Evolutionary conservation across 164 flowering plant genomes (phyloP).

Genomic region (Aristolochia fimbriata): DNA sequence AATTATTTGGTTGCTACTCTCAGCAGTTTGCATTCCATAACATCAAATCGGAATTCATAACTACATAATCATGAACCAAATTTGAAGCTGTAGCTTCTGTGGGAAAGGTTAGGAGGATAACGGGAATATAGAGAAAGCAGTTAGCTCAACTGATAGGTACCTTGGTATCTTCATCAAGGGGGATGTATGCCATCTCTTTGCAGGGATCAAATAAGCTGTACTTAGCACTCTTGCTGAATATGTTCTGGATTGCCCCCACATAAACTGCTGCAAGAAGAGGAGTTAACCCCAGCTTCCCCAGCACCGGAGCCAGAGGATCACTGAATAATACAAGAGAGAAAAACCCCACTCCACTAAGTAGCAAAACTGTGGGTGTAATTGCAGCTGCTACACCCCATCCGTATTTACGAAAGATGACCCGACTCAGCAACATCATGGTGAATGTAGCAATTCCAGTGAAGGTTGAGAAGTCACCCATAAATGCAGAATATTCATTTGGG

Average conservation of each 20-base stretch:
- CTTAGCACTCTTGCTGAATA: constrained; percentile 26
- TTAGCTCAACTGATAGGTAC: constrained; percentile 2
- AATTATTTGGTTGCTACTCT: no score
- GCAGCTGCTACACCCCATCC: constrained; percentile 29
- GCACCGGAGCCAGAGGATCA: constrained; percentile 15
- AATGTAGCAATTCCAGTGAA: constrained; percentile 22
- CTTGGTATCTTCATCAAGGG: constrained; percentile 26
- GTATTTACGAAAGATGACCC: constrained; percentile 21
- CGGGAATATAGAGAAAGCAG: no score
- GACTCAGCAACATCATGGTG: constrained; percentile 23
- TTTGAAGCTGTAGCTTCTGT: no score
- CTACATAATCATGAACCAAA: no score
- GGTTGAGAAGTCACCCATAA: constrained; percentile 26
- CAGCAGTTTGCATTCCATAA: no score
- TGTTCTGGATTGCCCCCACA: constrained; percentile 23
- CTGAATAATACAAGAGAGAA: constrained; percentile 20
- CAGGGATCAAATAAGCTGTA: constrained; percentile 27
- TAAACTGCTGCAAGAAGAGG: constrained; percentile 29
- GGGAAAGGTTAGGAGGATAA: no score
- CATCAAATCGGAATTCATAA: no score
- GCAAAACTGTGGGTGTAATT: constrained; percentile 22
- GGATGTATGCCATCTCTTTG: constrained; percentile 27
- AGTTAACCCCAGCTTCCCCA: constrained; percentile 16
- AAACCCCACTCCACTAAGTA: constrained; percentile 18
- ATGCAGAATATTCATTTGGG: constrained; percentile 25